phyloP scores from a whole-genome alignment of 371 early-diverging fungal species.

The Phascolomyces articulosus region DNA sequence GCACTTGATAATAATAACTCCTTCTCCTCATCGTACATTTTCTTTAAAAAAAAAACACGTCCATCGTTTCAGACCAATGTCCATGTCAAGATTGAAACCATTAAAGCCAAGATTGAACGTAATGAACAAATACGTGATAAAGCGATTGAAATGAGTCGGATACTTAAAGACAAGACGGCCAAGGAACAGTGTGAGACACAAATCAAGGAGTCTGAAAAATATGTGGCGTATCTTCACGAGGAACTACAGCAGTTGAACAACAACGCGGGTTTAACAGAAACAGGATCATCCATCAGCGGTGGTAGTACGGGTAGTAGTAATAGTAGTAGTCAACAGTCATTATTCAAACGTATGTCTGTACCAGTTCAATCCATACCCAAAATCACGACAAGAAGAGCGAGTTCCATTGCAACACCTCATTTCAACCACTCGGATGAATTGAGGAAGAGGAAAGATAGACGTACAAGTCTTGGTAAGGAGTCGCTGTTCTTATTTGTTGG shows the following conservation, averaged over 20 bases:
- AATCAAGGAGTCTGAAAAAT: constrained; percentile 76
- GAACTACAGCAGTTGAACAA: constrained; percentile 51
- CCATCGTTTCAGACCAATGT: background rate
- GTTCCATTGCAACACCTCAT: background rate
- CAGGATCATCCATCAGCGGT: background rate
- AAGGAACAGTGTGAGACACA: constrained; percentile 77
- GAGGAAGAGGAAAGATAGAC: background rate
- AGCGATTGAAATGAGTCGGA: constrained; percentile 64
- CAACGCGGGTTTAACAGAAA: background rate
- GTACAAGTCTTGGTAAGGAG: background rate
- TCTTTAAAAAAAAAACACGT: background rate
- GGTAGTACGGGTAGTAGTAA: background rate
- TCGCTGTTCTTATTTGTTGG: background rate
- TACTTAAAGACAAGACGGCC: constrained; percentile 49
- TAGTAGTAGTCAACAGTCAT: background rate
- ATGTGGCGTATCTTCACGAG: constrained; percentile 77
- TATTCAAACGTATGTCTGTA: background rate
- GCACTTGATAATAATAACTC: background rate
- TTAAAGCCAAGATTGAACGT: constrained; percentile 59
- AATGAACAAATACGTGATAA: constrained; percentile 70
- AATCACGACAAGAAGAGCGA: background rate
- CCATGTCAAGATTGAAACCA: constrained; percentile 40
- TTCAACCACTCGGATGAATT: background rate
- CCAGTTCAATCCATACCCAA: background rate
- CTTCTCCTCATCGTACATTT: no score